Conservation (phyloP, 2,329 filamentous ascomycete genomes). For the Aureobasidium subglaciale region DNA sequence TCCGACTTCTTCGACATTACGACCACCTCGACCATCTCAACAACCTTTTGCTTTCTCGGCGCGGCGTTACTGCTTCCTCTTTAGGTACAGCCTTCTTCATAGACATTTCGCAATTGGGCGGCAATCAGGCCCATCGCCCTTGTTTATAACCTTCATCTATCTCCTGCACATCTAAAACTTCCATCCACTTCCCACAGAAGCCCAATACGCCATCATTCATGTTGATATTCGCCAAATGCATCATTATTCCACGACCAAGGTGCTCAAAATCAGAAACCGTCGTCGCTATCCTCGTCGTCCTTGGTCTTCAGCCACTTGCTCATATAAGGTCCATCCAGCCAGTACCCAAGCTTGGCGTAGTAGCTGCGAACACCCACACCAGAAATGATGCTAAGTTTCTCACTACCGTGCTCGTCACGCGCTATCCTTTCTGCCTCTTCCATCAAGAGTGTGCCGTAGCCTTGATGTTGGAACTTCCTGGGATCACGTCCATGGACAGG, state of each 20-base stretch:
- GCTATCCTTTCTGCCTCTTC: slow-evolving; percentile 96
- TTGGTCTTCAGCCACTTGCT: slow-evolving; percentile 29
- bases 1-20: not conserved
- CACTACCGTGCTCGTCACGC: slow-evolving; percentile 84
- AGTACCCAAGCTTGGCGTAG: slow-evolving; percentile 88
- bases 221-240: slow-evolving; percentile 3
- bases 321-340: slow-evolving; percentile 79
- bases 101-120: not conserved
- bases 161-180: not conserved
- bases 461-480: slow-evolving; percentile 96
- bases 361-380: slow-evolving; percentile 94
- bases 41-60: not conserved
- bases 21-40: slow-evolving; percentile 4
- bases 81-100: not conserved
- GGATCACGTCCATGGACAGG: slow-evolving; percentile 92
- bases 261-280: slow-evolving; percentile 13
- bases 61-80: slow-evolving; percentile 6
- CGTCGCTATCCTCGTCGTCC: slow-evolving; percentile 19
- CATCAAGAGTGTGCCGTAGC: slow-evolving; percentile 93
- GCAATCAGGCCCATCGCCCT: not conserved
- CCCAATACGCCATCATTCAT: not conserved
- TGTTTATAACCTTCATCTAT: slow-evolving; percentile 9
- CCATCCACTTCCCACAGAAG: not conserved
- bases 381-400: slow-evolving; percentile 96
- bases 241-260: not conserved